These are phyloP conservation scores for Podospora bellae-mahoneyi DNA, from an alignment of 495 filamentous ascomycete genomes.

Conservation along the genomic window DNA sequence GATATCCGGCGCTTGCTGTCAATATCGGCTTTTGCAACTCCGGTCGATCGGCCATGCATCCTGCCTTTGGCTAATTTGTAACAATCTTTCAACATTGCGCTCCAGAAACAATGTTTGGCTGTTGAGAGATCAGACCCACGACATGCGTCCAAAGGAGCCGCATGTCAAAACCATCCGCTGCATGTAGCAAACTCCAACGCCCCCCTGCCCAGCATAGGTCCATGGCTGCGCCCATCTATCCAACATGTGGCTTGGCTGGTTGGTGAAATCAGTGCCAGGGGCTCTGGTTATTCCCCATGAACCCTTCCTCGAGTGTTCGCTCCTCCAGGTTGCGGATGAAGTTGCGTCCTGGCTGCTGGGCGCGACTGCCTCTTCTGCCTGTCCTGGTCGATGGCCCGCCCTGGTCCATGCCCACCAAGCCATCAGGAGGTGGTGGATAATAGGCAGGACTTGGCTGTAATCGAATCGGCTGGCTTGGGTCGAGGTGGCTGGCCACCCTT, in stretches of 20 bases:
- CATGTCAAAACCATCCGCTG: neutral
- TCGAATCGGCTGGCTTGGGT: conserved; percentile 90
- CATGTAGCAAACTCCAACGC: conserved; percentile 5
- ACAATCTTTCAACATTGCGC: neutral
- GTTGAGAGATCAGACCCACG: neutral
- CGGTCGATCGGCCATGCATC: neutral
- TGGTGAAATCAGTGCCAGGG: conserved; percentile 48
- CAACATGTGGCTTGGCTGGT: conserved; percentile 5
- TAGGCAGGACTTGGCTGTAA: conserved; percentile 96
- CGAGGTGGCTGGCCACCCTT: conserved; percentile 92
- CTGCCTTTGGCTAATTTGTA: neutral
- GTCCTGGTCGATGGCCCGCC: conserved; percentile 57
- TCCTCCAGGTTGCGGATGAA: conserved; percentile 95
- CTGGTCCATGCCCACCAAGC: conserved; percentile 51
- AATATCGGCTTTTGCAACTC: neutral
- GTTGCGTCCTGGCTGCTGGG: conserved; percentile 64
- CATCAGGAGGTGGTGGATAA: conserved; percentile 92
- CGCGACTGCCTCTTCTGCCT: conserved; percentile 73
- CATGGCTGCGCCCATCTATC: conserved; percentile 11
- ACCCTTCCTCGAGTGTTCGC: conserved; percentile 84
- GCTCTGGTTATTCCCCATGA: conserved; percentile 45
- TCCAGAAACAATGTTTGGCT: neutral
- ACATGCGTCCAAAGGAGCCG: neutral
- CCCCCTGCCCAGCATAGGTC: neutral
- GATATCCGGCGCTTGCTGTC: neutral